phyloP scores from a whole-genome alignment of 2,329 filamentous ascomycete species.

The Aspergillus proliferans region DNA sequence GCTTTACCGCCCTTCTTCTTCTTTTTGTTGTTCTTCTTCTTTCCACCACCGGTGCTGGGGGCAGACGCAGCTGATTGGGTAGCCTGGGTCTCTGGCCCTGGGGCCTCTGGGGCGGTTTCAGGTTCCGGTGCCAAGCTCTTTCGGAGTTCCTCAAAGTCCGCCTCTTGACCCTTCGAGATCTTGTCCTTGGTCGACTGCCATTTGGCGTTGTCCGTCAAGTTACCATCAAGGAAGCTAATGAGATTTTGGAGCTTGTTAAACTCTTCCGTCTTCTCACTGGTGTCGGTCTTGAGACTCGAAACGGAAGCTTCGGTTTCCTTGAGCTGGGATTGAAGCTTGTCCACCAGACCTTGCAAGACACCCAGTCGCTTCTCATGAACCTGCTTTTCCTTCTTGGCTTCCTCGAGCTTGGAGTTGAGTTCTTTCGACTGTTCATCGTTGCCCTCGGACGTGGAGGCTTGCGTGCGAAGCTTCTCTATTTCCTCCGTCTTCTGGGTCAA shows the following conservation, averaged over 20 bases:
- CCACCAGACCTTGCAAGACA: conserved; percentile 51
- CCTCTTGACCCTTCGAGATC: conserved; percentile 25
- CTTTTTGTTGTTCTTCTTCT: conserved; percentile 83
- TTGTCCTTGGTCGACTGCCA: conserved; percentile 32
- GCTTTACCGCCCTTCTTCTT: conserved; percentile 69
- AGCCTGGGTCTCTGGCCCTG: conserved; percentile 15
- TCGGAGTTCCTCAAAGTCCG: conserved; percentile 29
- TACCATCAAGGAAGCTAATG: conserved; percentile 37
- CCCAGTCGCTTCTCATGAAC: conserved; percentile 47
- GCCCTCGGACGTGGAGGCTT: conserved; percentile 16
- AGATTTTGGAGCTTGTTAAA: conserved; percentile 27
- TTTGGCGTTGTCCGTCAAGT: conserved; percentile 26
- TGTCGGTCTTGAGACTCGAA: conserved; percentile 39
- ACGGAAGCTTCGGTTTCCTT: conserved; percentile 49
- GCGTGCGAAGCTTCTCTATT: conserved; percentile 29
- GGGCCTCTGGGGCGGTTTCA: conserved; percentile 15
- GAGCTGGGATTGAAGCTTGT: conserved; percentile 49
- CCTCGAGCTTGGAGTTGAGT: conserved; percentile 25
- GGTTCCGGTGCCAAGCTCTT: conserved; percentile 23
- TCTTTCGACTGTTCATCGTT: conserved; percentile 18
- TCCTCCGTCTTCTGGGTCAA: conserved; percentile 38
- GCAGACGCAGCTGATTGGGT: conserved; percentile 11
- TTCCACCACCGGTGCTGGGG: conserved; percentile 30
- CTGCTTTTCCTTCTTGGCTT: conserved; percentile 31
- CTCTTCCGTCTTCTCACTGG: conserved; percentile 33